These are phyloP conservation scores for Setaria viridis DNA, from an alignment of 202 grass and related monocot genomes.

Conservation along the genomic window DNA sequence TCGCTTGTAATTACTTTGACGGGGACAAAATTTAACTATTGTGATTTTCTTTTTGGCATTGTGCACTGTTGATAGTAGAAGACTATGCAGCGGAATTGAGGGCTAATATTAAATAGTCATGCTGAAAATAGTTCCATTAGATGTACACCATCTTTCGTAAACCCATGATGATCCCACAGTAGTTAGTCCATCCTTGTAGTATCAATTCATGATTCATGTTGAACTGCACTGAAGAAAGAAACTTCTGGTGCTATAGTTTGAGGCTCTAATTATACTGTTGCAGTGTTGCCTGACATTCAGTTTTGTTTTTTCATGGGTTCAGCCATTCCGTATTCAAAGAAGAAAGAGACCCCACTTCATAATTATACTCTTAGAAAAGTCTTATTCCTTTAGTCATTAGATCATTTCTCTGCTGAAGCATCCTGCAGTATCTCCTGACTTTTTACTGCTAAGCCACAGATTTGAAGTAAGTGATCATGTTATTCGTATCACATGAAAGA, in stretches of 20 bases:
- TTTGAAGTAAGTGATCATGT: not conserved
- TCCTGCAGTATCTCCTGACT: not conserved
- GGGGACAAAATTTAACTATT: not conserved
- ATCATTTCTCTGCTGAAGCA: not conserved
- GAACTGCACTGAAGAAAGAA: constrained; percentile 23
- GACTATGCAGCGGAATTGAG: not conserved
- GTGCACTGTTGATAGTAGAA: not conserved
- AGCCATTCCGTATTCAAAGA: not conserved
- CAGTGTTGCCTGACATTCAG: constrained; percentile 27
- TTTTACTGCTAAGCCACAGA: not conserved
- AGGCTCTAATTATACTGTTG: constrained; percentile 16
- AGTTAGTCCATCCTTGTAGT: constrained; percentile 21
- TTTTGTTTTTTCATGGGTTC: constrained; percentile 9
- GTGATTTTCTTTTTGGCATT: not conserved
- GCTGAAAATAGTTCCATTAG: not conserved
- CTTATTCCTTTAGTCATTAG: not conserved
- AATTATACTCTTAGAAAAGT: constrained; percentile 7
- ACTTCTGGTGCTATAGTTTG: constrained; percentile 10
- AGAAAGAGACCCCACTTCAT: not conserved
- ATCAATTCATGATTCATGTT: constrained; percentile 29
- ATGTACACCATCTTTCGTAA: constrained; percentile 31
- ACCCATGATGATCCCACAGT: not conserved
- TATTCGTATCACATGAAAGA: not conserved
- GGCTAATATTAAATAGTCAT: not conserved
- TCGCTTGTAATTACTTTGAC: not conserved